Conservation (phyloP, 352 stramenopile species). For the Pelagophyceae sp. region DNA sequence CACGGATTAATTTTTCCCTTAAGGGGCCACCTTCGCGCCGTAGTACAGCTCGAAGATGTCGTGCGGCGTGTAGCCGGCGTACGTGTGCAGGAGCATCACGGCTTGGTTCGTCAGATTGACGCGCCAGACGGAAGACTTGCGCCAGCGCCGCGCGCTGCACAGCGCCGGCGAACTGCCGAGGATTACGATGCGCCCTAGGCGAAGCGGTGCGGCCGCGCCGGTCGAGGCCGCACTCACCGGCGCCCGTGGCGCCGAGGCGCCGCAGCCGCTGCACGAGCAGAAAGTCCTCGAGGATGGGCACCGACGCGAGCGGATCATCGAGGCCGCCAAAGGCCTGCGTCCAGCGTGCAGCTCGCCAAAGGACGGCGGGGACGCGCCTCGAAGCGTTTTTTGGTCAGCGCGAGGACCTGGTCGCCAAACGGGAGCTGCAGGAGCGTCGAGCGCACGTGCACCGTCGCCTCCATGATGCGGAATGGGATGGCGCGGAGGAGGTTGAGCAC, state of each 20-base stretch:
- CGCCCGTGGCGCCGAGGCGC: too few species aligned
- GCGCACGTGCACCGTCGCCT: neutral
- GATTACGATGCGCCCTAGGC: neutral
- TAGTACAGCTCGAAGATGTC: conserved; percentile 12
- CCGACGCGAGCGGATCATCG: neutral
- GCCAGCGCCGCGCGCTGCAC: neutral
- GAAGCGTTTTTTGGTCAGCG: neutral
- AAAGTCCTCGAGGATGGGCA: conserved; percentile 14
- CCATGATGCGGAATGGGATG: neutral
- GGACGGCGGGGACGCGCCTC: too few species aligned
- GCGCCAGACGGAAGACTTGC: neutral
- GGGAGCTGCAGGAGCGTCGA: conserved; percentile 4
- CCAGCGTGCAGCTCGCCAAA: too few species aligned
- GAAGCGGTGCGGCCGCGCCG: neutral
- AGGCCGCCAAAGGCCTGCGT: conserved; percentile 11
- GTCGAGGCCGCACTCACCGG: too few species aligned
- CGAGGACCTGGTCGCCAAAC: conserved; percentile 9
- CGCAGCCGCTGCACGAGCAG: neutral
- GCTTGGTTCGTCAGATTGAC: conserved; percentile 1
- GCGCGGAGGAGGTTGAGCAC: neutral
- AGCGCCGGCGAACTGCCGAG: neutral
- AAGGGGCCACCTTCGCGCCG: too few species aligned
- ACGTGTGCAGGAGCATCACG: neutral
- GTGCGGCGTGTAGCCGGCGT: neutral
- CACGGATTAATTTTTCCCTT: too few species aligned